Evolutionary conservation across 2,329 filamentous ascomycete genomes (phyloP).

Genomic region (Pseudogymnoascus sp.): DNA sequence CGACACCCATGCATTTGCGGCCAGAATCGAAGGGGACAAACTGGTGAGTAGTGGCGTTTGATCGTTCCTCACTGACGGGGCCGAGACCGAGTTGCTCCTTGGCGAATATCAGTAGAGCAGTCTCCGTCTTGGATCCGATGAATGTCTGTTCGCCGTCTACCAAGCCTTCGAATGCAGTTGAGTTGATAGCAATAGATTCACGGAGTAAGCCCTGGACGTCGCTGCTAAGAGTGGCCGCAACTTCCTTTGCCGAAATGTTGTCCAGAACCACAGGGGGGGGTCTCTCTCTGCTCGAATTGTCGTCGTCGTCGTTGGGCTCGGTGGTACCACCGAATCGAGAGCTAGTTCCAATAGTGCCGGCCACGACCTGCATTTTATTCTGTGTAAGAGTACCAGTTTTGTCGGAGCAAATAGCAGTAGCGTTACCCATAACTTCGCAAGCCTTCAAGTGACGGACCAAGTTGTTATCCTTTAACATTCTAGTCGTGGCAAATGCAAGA

Average conservation of each 20-base stretch:
- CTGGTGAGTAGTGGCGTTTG: constrained; percentile 53
- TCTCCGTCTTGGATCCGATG: constrained; percentile 73
- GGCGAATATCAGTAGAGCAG: constrained; percentile 65
- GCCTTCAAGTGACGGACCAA: constrained; percentile 61
- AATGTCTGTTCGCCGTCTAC: constrained; percentile 54
- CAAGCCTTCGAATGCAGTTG: constrained; percentile 63
- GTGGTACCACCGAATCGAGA: constrained; percentile 44
- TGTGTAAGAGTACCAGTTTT: constrained; percentile 72
- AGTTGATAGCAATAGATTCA: constrained; percentile 62
- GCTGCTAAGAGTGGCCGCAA: constrained; percentile 19
- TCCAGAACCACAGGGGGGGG: constrained; percentile 13
- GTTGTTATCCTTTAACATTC: constrained; percentile 65
- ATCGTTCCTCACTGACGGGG: constrained; percentile 53
- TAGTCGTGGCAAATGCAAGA: constrained; percentile 60
- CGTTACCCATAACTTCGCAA: constrained; percentile 67
- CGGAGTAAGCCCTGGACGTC: constrained; percentile 41
- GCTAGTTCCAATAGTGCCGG: constrained; percentile 58
- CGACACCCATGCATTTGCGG: constrained; percentile 64
- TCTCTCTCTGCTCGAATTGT: constrained; percentile 20
- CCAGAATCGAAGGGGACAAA: constrained; percentile 37
- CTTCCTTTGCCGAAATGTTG: constrained; percentile 28
- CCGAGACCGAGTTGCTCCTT: constrained; percentile 60
- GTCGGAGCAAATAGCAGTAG: constrained; percentile 71
- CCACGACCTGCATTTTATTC: constrained; percentile 71
- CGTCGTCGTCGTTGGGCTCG: constrained; percentile 28